A percentile compares a stretch with the other conserved stretches of the same genome.
Evolutionary conservation across 441 rosid species (phyloP).

Genomic region (Gossypium armourianum): DNA sequence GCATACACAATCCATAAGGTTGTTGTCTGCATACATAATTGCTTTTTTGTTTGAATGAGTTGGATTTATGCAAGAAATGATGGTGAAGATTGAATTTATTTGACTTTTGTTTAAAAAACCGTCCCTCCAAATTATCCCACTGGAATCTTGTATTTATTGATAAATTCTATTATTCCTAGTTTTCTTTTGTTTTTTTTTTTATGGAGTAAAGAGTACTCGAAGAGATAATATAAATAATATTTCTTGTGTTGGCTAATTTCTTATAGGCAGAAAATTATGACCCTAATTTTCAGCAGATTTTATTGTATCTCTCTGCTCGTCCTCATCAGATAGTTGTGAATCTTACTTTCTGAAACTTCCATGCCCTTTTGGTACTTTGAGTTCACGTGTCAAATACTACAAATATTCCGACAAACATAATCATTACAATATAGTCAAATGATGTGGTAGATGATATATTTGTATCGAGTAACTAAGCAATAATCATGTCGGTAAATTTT

Average conservation of each 20-base stretch:
- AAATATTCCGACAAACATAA: not conserved
- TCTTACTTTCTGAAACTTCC: conserved; percentile 10
- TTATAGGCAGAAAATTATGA: conserved; percentile 10
- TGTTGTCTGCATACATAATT: not conserved
- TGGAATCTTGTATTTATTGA: conserved; percentile 16
- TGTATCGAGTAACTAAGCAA: not conserved
- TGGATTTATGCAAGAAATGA: not conserved
- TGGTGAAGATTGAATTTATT: not conserved
- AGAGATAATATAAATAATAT: not conserved
- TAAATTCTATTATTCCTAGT: not conserved
- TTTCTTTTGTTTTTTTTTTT: not conserved
- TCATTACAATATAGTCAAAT: not conserved
- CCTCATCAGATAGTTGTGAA: not conserved
- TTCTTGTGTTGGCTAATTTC: conserved; percentile 15
- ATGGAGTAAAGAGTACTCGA: not conserved
- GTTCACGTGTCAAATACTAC: conserved; percentile 15
- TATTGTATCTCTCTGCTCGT: not conserved
- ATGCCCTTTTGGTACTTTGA: conserved; percentile 9
- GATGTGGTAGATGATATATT: not conserved
- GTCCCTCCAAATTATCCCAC: conserved; percentile 20
- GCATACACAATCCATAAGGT: no score
- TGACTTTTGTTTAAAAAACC: conserved; percentile 5
- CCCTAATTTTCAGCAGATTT: conserved; percentile 15
- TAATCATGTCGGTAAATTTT: not conserved
- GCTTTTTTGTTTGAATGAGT: not conserved